Evolutionary conservation across 129 eudicot species (phyloP).

Genomic region (Flaveria brownii): DNA sequence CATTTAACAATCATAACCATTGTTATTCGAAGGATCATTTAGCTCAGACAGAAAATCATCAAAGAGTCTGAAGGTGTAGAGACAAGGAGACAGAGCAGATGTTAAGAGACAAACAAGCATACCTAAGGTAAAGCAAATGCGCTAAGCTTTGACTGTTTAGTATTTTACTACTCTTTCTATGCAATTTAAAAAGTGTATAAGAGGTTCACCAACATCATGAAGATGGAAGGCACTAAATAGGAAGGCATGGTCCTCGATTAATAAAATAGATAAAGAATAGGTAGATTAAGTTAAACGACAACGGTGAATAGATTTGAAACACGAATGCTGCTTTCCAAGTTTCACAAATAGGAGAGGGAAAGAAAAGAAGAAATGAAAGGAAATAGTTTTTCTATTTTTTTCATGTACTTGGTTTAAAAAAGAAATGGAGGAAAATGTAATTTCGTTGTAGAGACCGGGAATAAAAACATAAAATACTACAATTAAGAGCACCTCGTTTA

Average conservation of each 20-base stretch:
- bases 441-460: not conserved
- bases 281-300: not conserved
- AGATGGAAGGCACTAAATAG: not conserved
- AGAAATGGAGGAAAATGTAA: not conserved
- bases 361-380: too few species aligned
- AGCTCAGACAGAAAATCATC: not conserved
- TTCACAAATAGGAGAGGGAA: not conserved
- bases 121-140: not conserved
- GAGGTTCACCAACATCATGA: not conserved
- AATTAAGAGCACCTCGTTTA: not conserved
- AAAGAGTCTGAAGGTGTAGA: not conserved
- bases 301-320: not conserved
- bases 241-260: not conserved
- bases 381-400: too few species aligned
- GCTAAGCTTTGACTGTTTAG: not conserved
- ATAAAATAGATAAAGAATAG: not conserved
- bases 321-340: too few species aligned
- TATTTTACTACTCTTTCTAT: not conserved
- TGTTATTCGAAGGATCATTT: not conserved
- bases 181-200: not conserved
- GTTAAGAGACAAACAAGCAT: conserved; percentile 5
- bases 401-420: too few species aligned
- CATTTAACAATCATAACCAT: not conserved
- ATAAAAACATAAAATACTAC: not conserved
- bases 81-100: not conserved